These are phyloP conservation scores for Glycyrrhiza uralensis DNA, from an alignment of 306 rosid species.

Conservation along the genomic window DNA sequence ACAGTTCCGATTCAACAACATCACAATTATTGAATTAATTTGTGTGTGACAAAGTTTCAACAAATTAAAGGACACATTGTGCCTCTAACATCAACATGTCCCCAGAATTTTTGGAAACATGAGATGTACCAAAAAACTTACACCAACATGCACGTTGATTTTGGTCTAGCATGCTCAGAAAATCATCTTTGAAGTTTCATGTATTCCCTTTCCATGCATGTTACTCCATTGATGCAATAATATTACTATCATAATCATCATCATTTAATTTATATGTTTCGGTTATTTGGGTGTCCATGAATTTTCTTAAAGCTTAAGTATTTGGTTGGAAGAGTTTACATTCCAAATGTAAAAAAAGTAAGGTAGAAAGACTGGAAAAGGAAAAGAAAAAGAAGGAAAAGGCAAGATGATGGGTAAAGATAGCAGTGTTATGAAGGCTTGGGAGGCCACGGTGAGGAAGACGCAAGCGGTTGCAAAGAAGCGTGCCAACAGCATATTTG, in stretches of 20 bases:
- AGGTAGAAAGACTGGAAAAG: not conserved
- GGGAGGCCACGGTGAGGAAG: slow-evolving; percentile 83
- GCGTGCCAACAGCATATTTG: slow-evolving; percentile 77
- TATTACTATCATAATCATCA: no score
- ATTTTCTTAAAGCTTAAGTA: not conserved
- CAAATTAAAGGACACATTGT: slow-evolving; percentile 7
- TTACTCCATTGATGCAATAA: not conserved
- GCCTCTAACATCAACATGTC: slow-evolving; percentile 7
- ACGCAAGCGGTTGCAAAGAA: slow-evolving; percentile 83
- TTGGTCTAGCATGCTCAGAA: not conserved
- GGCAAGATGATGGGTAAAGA: slow-evolving; percentile 57
- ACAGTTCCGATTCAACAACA: not conserved
- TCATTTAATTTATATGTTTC: slow-evolving; percentile 3
- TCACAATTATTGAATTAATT: not conserved
- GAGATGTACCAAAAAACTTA: slow-evolving; percentile 10
- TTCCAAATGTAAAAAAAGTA: not conserved
- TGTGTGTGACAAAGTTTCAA: not conserved
- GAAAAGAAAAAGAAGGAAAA: not conserved
- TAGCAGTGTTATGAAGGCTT: slow-evolving; percentile 73
- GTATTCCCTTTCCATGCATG: not conserved
- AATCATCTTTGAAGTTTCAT: not conserved
- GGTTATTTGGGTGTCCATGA: slow-evolving; percentile 16
- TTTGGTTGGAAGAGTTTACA: not conserved
- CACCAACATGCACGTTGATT: slow-evolving; percentile 30
- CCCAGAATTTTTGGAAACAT: slow-evolving; percentile 2